Evolutionary conservation across 768 basidiomycete species (phyloP), one percentile per base, ranked within the genome.

Genomic region (Pleurotus platypus): DNA sequence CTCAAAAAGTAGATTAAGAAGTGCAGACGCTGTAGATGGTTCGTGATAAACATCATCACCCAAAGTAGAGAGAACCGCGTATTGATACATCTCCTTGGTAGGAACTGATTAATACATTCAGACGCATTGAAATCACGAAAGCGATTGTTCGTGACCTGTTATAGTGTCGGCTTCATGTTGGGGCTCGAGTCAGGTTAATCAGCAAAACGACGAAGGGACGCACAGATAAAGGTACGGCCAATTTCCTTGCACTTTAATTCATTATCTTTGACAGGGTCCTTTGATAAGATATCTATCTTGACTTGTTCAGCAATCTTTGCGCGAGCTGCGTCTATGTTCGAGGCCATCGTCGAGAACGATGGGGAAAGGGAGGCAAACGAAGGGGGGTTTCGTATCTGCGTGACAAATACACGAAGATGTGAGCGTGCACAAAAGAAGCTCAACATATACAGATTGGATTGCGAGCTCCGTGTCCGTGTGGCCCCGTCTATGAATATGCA

Each of bases 11-110:
- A n/a, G n/a, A n/a, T n/a, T n/a, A n/a, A n/a, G n/a, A n/a, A n/a
- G n/a, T n/a, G 69, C 70, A 48, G 57, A 78, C 78, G 65, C 67
- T 49, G 79, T 80, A 13, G 78, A 76, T 13, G 83, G 81, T 57
- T 90, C 90, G 61, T 87, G 49, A 42, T 61, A 89, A 15, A 91
- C 89, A 61, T 90, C 89, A 66, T 92, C 90, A 7, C 90, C 90
- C 4, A 91, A 72, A 3, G 88, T 87, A 11, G 89, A 79, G 26
- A 74, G 78, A 20, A 78, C 66, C 5, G 86, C 90, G 61, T 92
- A 92, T 26, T 75, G 70, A 62, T 81, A 86, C 90, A 92, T 92
- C 60, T 86, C 85, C 69, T 80, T 78, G 20, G 87, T 85, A 2
- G 90, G 85, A 4, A 78, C 83, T 85, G 42, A 18, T 26, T 48